Base-by-base conservation (phyloP, 2,329 filamentous ascomycete genomes). In the Neoascochyta sp. region DNA sequence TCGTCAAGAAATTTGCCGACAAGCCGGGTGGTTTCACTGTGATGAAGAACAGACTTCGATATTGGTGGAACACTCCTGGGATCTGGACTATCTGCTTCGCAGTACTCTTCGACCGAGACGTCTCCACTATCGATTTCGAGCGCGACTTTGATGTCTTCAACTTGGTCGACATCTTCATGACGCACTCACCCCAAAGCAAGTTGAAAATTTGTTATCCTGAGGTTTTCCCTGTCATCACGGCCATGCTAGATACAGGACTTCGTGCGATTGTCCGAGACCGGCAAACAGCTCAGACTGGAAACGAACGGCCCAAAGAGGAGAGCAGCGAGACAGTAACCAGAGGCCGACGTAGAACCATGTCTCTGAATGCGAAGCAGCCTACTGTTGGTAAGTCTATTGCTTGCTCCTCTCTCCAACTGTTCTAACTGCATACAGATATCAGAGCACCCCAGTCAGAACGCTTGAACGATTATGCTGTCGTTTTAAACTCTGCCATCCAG, bases 71-170 rank as follows among this genome's bases (percentile, higher is more conserved):
- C 51, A 75, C 88, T 10, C 78, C 88, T 3, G 78, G 80, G 0
- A 64, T 96, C 15, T 96, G 92, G 92, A 80, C 83, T 0, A 81
- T 92, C 23, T 88, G 85, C 54, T 86, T 98, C 62, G 81, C 86
- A 30, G 83, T 96, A 13, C 64, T 98, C 3, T 95, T 98, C 53
- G 88, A 86, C 1, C 74, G 80, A 22, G 88, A 95, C 52, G 77
- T 93, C 24, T 80, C 80, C 2, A 77, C 77, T 27, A 75, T 89
- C 46, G 76, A 89, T 50, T 77, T 88, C 46, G 78, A 85, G 29
- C 74, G 77, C 43, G 73, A 80, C 15, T 83, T 95, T 47, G 83
- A 90, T 45, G 73, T 85, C 11, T 81, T 78, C 44, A 82, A 75
- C 36, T 71, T 98, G 1, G 63, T 88, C 4, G 79, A 88, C 24